A percentile compares a stretch with the other conserved stretches of the same genome.
Conservation (phyloP, 257 asterid species). For the Asclepias syriaca region DNA sequence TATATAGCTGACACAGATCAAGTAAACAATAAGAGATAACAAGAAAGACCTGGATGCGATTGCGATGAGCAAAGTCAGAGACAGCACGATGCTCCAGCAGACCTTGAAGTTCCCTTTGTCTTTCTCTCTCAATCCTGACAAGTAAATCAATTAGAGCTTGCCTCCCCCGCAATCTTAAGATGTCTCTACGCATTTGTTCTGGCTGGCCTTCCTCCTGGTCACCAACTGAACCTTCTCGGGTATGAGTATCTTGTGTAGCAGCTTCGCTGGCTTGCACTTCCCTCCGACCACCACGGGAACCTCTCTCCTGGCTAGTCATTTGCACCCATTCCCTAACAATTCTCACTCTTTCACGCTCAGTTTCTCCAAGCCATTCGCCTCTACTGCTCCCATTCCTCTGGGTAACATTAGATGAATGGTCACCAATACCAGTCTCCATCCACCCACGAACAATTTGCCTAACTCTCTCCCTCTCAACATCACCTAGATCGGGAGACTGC, state of each 20-base stretch:
- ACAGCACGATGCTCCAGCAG: conserved; percentile 87
- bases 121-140: conserved; percentile 72
- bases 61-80: conserved; percentile 89
- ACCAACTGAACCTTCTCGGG: conserved; percentile 43
- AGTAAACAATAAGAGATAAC: not conserved
- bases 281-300: conserved; percentile 48
- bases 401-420: conserved; percentile 50
- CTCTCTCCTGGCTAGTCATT: conserved; percentile 89
- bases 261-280: conserved; percentile 43
- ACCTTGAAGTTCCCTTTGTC: conserved; percentile 80
- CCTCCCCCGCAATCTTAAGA: conserved; percentile 81
- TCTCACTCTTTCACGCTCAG: conserved; percentile 94
- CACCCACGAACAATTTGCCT: conserved; percentile 95
- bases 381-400: conserved; percentile 63
- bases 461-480: conserved; percentile 88
- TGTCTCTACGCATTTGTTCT: conserved; percentile 72
- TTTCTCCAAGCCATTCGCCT: conserved; percentile 92
- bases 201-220: conserved; percentile 70
- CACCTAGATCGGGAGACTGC: conserved; percentile 88
- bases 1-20: not conserved
- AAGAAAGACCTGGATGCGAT: conserved; percentile 71
- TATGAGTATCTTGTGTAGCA: conserved; percentile 44
- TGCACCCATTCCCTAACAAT: conserved; percentile 95
- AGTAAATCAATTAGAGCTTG: conserved; percentile 86
- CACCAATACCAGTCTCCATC: conserved; percentile 89